Base-by-base conservation (phyloP, 441 rosid species). In the Gossypium laxum region DNA sequence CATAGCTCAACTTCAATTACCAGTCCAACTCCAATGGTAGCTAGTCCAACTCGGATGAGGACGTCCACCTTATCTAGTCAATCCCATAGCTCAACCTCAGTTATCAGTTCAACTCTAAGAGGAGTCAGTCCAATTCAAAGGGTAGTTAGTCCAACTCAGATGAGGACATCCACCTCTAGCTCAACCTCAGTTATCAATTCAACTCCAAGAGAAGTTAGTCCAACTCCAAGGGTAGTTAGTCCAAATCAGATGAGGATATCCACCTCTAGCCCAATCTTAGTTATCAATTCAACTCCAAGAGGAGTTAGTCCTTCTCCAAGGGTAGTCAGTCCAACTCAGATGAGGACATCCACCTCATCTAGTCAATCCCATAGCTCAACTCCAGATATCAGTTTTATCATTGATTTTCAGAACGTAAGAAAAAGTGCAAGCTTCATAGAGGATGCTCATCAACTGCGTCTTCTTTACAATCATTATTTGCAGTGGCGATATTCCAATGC, bases 401-500 rank as follows among this genome's bases (percentile, higher is more conserved):
- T 86, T 0, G 98, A 94, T 77, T 84, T 89, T 69, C 89, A 87
- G 71, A 94, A 82, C 74, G 96, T 96, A 41, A 88, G 85, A 76
- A 94, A 87, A 67, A 77, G 84, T 74, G 60, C 85, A 59, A 85
- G 63, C 82, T 84, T 77, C 75, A 80, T 94, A 38, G 99, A 91
- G 79, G 97, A 92, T 81, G 98, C 90, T 76, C 97, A 89, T 83
- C 94, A 91, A 76, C 83, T 92, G 54, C 85, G 94, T 74, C 82
- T 92, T 72, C 86, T 94, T 57, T 76, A 94, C 76, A 94, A 92
- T 72, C 83, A 96, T 82, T 81, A 75, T 78, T 73, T 90, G 81
- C 99, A 94, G 76, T 94, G 99, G 99, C 81, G 92, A 78, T 92
- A 92, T 75, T 84, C 90, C 66, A 88, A 86, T 87, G 92, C 97